Evolutionary conservation across 441 rosid genomes (phyloP).

Genomic region (Hypseocharis bilobata): DNA sequence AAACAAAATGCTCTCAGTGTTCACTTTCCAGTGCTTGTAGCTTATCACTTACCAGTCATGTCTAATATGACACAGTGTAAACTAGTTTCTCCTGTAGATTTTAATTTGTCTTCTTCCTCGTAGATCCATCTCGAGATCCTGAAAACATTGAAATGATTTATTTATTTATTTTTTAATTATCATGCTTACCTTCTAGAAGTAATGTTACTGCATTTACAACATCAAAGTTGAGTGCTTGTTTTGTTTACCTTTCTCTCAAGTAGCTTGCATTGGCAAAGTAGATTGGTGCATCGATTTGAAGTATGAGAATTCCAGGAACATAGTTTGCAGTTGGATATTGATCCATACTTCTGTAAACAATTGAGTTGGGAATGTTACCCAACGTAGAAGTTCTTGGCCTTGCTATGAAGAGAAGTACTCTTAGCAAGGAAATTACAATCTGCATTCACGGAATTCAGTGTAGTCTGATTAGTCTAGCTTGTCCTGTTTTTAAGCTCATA

Average conservation of each 20-base stretch:
- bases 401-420: constrained; percentile 61
- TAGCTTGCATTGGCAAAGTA: constrained; percentile 70
- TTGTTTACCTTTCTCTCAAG: constrained; percentile 52
- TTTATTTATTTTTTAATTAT: too few species aligned
- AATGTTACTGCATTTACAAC: too few species aligned
- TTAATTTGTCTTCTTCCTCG: constrained; percentile 39
- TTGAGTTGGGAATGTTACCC: constrained; percentile 48
- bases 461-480: neutral
- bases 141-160: too few species aligned
- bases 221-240: too few species aligned
- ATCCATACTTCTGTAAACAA: constrained; percentile 48
- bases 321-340: constrained; percentile 49
- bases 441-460: neutral
- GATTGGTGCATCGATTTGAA: constrained; percentile 81
- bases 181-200: too few species aligned
- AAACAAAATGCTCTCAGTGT: neutral
- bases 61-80: constrained; percentile 41
- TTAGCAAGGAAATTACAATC: constrained; percentile 48
- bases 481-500: too few species aligned
- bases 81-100: constrained; percentile 29
- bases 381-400: constrained; percentile 65
- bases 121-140: constrained; percentile 50
- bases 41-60: constrained; percentile 31
- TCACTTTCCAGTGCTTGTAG: too few species aligned
- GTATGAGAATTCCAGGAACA: constrained; percentile 44